These are phyloP conservation scores for Gelatoporia subvermispora DNA, from an alignment of 768 basidiomycete genomes.

Conservation along the genomic window DNA sequence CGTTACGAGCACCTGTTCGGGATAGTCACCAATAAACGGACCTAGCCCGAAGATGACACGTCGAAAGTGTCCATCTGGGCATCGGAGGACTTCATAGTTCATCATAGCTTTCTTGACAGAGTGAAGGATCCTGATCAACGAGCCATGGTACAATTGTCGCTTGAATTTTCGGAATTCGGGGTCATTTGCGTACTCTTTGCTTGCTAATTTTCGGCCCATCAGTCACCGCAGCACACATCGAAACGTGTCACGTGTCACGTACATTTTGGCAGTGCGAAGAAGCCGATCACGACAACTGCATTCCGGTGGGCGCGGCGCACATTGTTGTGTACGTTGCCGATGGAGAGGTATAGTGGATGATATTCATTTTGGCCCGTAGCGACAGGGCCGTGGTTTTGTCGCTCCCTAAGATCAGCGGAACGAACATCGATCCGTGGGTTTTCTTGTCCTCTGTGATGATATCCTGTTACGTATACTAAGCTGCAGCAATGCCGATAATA, in stretches of 20 bases:
- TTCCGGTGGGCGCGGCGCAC: constrained; percentile 16
- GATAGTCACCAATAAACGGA: constrained; percentile 34
- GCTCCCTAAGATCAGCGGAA: constrained; percentile 16
- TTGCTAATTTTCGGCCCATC: constrained; percentile 4
- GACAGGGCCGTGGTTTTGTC: constrained; percentile 25
- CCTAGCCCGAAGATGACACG: constrained; percentile 26
- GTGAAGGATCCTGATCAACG: constrained; percentile 5
- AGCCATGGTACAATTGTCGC: constrained; percentile 15
- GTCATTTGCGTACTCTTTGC: constrained; percentile 9
- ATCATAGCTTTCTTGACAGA: constrained; percentile 7
- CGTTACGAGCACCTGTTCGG: constrained; percentile 29
- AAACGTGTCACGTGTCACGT: neutral
- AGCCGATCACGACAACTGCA: constrained; percentile 13
- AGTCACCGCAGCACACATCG: too few relatives aligned
- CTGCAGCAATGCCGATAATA: neutral
- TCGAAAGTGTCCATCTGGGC: constrained; percentile 31
- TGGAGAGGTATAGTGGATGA: constrained; percentile 22
- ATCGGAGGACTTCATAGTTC: constrained; percentile 19
- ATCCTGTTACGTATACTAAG: neutral
- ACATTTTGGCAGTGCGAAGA: constrained; percentile 30
- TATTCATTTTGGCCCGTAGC: constrained; percentile 22
- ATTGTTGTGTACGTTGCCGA: constrained; percentile 19
- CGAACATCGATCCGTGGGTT: constrained; percentile 15
- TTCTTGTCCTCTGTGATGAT: constrained; percentile 1
- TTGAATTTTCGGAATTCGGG: constrained; percentile 12